A percentile compares a stretch with the other conserved stretches of the same genome.
These are phyloP conservation scores for Pseudogymnoascus sp. DNA, from an alignment of 2,329 filamentous ascomycete species.

Conservation along the genomic window DNA sequence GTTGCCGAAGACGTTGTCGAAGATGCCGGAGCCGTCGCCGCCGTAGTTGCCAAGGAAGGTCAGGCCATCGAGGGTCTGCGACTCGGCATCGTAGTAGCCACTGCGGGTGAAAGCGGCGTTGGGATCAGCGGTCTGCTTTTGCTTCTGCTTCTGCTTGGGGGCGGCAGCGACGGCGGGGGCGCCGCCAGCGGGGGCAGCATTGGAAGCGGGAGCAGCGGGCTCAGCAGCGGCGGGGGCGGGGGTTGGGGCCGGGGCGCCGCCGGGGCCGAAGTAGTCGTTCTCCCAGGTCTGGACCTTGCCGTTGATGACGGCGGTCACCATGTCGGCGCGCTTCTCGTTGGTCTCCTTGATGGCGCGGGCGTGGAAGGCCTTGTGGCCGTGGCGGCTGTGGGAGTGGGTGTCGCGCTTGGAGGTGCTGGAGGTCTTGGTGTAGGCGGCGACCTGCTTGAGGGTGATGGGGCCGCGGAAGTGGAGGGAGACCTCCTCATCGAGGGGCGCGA, in stretches of 20 bases:
- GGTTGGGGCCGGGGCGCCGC: slow-evolving; percentile 13
- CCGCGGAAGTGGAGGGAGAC: slow-evolving; percentile 69
- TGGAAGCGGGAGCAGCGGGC: slow-evolving; percentile 18
- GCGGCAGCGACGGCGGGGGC: slow-evolving; percentile 13
- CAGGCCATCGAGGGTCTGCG: slow-evolving; percentile 40
- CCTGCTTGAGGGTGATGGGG: slow-evolving; percentile 55
- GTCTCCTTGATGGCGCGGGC: slow-evolving; percentile 27
- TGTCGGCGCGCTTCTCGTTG: slow-evolving; percentile 41
- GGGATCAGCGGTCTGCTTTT: slow-evolving; percentile 1
- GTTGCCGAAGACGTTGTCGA: slow-evolving; percentile 45
- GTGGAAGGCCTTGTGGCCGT: slow-evolving; percentile 44
- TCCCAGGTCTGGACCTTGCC: slow-evolving; percentile 49
- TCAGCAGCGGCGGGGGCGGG: slow-evolving; percentile 13
- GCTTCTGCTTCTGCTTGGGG: slow-evolving; percentile 16
- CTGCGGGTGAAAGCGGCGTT: slow-evolving; percentile 34
- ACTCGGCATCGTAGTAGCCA: slow-evolving; percentile 39
- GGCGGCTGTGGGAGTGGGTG: slow-evolving; percentile 27
- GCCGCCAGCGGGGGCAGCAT: slow-evolving; percentile 8
- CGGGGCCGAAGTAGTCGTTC: slow-evolving; percentile 43
- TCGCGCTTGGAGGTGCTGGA: slow-evolving; percentile 29
- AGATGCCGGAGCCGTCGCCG: slow-evolving; percentile 46
- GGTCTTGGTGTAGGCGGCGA: slow-evolving; percentile 59
- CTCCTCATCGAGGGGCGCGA: slow-evolving; percentile 63
- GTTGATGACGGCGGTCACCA: slow-evolving; percentile 50
- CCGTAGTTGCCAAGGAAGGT: slow-evolving; percentile 52